Evolutionary conservation across 805 yeast species (phyloP).

Genomic region (Jamesozyma piceae): DNA sequence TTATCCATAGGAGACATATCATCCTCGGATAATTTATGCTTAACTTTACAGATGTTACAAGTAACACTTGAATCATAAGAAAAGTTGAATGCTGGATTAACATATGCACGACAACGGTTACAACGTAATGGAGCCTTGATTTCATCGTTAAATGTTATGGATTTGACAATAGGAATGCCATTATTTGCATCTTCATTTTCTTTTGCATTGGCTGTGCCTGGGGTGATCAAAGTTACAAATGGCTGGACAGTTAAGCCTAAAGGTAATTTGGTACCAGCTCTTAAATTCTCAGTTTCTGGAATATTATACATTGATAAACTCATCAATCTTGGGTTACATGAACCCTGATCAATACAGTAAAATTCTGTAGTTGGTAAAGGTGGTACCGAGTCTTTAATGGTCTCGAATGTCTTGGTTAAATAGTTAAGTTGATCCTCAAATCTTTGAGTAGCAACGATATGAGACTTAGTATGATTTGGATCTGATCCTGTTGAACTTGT

Average conservation of each 20-base stretch:
- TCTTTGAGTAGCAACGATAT: conserved; percentile 28
- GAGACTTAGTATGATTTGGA: conserved; percentile 13
- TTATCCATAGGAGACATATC: conserved; percentile 56
- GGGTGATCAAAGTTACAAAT: conserved; percentile 52
- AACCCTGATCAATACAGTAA: conserved; percentile 70
- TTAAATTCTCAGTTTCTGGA: conserved; percentile 63
- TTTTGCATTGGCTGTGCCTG: conserved; percentile 24
- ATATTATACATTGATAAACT: conserved; percentile 73
- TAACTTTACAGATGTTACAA: conserved; percentile 82
- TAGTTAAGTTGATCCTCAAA: conserved; percentile 31
- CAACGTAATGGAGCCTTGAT: conserved; percentile 65
- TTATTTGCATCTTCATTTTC: conserved; percentile 17
- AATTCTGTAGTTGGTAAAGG: conserved; percentile 73
- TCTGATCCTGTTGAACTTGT: not conserved
- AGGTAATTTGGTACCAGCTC: conserved; percentile 66
- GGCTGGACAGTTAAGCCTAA: conserved; percentile 76
- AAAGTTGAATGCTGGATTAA: conserved; percentile 72
- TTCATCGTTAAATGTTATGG: conserved; percentile 25
- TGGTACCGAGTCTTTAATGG: conserved; percentile 71
- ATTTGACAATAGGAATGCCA: conserved; percentile 40
- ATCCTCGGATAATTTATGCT: conserved; percentile 58
- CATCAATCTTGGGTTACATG: conserved; percentile 70
- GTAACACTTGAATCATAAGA: conserved; percentile 52
- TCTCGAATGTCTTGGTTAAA: conserved; percentile 43
- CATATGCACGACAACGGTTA: conserved; percentile 80